Percentiles rank a stretch among this genome's conserved stretches.
Evolutionary conservation across 768 basidiomycete genomes (phyloP).

Genomic region (Cystobasidium tubakii): DNA sequence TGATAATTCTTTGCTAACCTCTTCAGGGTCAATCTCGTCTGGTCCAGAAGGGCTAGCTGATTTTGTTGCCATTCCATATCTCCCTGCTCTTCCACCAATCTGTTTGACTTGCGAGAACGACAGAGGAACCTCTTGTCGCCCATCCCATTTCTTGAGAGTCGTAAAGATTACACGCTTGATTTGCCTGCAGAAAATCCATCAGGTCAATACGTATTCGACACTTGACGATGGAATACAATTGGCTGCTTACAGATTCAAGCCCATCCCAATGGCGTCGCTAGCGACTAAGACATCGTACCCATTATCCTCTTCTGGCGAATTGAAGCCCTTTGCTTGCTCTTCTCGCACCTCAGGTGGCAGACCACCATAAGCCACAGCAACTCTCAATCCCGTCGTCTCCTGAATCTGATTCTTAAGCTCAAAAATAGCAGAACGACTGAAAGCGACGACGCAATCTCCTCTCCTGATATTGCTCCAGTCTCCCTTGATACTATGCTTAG

Average conservation of each 20-base stretch:
- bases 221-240: no score
- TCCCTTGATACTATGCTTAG: slow-evolving; percentile 60
- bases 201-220: no score
- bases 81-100: slow-evolving; percentile 88
- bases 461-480: slow-evolving; percentile 61
- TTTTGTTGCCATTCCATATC: slow-evolving; percentile 63
- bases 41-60: slow-evolving; percentile 41
- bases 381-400: slow-evolving; percentile 63
- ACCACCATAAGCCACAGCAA: slow-evolving; percentile 87
- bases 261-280: slow-evolving; percentile 95
- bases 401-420: slow-evolving; percentile 68
- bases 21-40: slow-evolving; percentile 41
- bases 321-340: slow-evolving; percentile 88
- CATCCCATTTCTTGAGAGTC: slow-evolving; percentile 63
- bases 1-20: slow-evolving; percentile 37
- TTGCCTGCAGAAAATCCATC: slow-evolving; percentile 61
- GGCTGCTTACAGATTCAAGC: slow-evolving; percentile 90
- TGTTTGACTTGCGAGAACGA: slow-evolving; percentile 79
- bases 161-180: slow-evolving; percentile 82
- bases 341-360: slow-evolving; percentile 85
- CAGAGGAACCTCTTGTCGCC: slow-evolving; percentile 51
- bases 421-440: slow-evolving; percentile 71
- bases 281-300: slow-evolving; percentile 84
- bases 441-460: slow-evolving; percentile 88
- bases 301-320: slow-evolving; percentile 55